Conservation (phyloP, 2,329 filamentous ascomycete species). For the Drechslerella dactyloides region DNA sequence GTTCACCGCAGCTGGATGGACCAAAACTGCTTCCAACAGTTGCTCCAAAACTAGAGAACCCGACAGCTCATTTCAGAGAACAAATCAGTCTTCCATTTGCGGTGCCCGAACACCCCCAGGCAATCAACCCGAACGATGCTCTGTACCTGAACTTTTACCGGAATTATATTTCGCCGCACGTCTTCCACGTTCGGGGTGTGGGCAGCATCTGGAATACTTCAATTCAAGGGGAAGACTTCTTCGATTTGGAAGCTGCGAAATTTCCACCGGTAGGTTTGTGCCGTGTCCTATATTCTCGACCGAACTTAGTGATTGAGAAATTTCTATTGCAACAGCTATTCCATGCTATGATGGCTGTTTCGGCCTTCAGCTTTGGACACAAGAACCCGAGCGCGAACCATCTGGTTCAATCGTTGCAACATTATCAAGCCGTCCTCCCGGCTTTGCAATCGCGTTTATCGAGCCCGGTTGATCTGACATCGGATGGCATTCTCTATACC, state of each 20-base stretch:
- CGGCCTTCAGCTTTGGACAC: conserved; percentile 63
- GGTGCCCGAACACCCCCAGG: conserved; percentile 23
- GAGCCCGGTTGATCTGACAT: conserved; percentile 63
- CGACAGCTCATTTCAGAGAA: conserved; percentile 16
- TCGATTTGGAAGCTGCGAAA: conserved; percentile 61
- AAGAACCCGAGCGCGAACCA: conserved; percentile 59
- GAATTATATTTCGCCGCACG: conserved; percentile 53
- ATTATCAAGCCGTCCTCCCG: conserved; percentile 65
- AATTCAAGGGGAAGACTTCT: conserved; percentile 57
- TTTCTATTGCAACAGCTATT: conserved; percentile 60
- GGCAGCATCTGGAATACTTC: conserved; percentile 44
- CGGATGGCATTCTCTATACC: conserved; percentile 65
- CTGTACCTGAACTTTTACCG: conserved; percentile 55
- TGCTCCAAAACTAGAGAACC: conserved; percentile 32
- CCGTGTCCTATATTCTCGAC: conserved; percentile 18
- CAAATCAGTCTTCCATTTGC: conserved; percentile 21
- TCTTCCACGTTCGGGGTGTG: conserved; percentile 52
- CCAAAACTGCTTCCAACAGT: conserved; percentile 24
- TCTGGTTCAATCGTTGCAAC: conserved; percentile 63
- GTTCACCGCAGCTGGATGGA: conserved; percentile 37
- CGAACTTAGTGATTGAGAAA: conserved; percentile 13
- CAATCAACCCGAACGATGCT: conserved; percentile 29
- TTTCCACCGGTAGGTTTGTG: conserved; percentile 63
- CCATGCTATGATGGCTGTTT: conserved; percentile 67
- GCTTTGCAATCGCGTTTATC: conserved; percentile 61